Evolutionary conservation across 2,329 filamentous ascomycete species (phyloP).

Genomic region (Pseudogymnoascus sp.): DNA sequence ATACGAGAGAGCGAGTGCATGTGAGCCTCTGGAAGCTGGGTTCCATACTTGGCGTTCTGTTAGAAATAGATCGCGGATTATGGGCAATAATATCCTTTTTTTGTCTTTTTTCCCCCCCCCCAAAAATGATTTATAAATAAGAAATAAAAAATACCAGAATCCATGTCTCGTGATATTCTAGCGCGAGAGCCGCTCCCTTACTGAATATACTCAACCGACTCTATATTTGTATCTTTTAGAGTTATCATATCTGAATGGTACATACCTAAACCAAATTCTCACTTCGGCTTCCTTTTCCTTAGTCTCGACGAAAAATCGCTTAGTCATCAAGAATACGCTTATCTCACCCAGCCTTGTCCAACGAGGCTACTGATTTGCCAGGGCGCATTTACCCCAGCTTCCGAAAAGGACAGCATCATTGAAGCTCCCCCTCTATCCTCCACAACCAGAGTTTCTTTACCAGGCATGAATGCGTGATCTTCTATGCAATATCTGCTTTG

Average conservation of each 20-base stretch:
- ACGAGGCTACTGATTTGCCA: neutral
- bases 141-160: neutral
- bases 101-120: too few relatives aligned
- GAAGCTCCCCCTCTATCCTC: neutral
- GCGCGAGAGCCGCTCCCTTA: too few relatives aligned
- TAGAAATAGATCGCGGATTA: neutral
- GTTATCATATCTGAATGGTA: neutral
- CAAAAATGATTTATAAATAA: neutral
- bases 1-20: neutral
- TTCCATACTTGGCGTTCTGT: neutral
- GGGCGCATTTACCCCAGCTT: conserved; percentile 1
- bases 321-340: neutral
- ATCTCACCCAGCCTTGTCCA: neutral
- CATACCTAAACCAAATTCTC: neutral
- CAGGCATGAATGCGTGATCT: neutral
- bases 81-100: too few relatives aligned
- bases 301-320: neutral
- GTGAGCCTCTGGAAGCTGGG: neutral
- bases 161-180: neutral
- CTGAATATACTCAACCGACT: neutral
- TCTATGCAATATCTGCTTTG: conserved; percentile 1
- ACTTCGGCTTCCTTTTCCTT: neutral
- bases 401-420: conserved; percentile 1
- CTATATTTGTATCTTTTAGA: neutral
- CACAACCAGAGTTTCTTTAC: neutral